Base-by-base conservation (phyloP, 768 basidiomycete genomes). In the Chiua virens region DNA sequence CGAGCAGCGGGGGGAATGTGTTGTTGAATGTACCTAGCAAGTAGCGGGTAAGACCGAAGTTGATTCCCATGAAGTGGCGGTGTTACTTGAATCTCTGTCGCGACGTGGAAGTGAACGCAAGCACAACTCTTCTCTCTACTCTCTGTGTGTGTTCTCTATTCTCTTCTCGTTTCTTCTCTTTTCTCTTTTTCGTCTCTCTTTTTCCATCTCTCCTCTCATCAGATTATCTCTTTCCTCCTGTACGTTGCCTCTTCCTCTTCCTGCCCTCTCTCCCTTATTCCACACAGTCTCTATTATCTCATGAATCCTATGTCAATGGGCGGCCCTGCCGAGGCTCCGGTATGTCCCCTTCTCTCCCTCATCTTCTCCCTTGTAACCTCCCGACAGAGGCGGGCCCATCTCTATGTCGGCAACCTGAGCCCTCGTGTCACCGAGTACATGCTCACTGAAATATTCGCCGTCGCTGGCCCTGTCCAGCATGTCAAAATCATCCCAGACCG, bases 401-500 rank as follows among this genome's bases (percentile, higher is more conserved):
- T 99, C 62, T 99, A 99, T 71, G 92, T 99, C 71, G 97, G 97
- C 56, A 98, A 98, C 73, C 79, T 99, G 70, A 93, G 90, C 66
- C 94, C 96, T 57, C 84, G 97, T 40, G 97, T 99, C 46, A 98
- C 95, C 47, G 97, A 98, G 77, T 96, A 94, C 76, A 98, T 98
- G 91, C 86, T 98, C 67, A 93, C 92, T 39, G 96, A 98, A 72
- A 95, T 94, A 56, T 95, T 94, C 69, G 92, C 92, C 70, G 92
- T 94, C 65, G 92, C 92, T 68, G 97, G 96, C 40, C 89, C 93
- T 53, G 97, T 98, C 56, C 92, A 96, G 73, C 91, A 95, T 70
- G 96, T 98, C 71, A 99, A 99, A 85, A 98, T 99, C 72, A 98
- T 99, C 71, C 96, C 96, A 27, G 97, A 99, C 77, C 86, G 95